Evolutionary conservation across 148 eudicot genomes (phyloP), one percentile per base, ranked within the genome.

Genomic region (Bassia scoparia): DNA sequence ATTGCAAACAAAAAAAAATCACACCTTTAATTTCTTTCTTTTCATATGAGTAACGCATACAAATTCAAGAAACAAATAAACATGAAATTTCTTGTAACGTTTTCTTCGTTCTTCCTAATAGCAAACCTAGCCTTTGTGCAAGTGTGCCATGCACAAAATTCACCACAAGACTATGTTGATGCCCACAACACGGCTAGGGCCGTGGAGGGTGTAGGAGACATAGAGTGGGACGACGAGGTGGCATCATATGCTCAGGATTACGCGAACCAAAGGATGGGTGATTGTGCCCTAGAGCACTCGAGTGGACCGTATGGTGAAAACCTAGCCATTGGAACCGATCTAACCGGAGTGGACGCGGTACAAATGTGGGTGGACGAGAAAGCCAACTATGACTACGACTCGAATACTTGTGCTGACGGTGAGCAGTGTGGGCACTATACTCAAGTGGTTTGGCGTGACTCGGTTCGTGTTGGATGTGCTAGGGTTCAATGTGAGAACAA

Each of bases 101-200:
- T 11, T 26, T n/a, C 23, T 43, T 0, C 61, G 20, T 69, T 52
- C 56, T 76, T 61, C 10, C 6, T 62, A 35, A 2, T 63, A 10
- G 48, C 34, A 59, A 52, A 26, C 65, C 21, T 76, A 20, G 52
- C 26, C 23, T 9, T 72, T 5, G 20, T 59, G 4, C 49, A 26
- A 67, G 24, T 41, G 50, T 66, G 76, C 70, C 63, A 53, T 27
- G 83, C 86, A 37, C 86, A 83, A 71, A 83, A 83, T 68, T 66
- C 79, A 9, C 81, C 76, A 2, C 79, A 74, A 77, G 81, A 83
- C 50, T 83, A 74, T 44, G 44, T 83, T 11, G 13, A 74, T 30
- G 83, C 86, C 53, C 86, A 83, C 67, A 83, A 83, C 37, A 11
- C 8, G 0, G 81, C 78, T 77, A 74, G 86, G 35, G 78, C 77